These are phyloP conservation scores for Xylariales sp. DNA, from an alignment of 2,329 filamentous ascomycete species.

Conservation along the genomic window DNA sequence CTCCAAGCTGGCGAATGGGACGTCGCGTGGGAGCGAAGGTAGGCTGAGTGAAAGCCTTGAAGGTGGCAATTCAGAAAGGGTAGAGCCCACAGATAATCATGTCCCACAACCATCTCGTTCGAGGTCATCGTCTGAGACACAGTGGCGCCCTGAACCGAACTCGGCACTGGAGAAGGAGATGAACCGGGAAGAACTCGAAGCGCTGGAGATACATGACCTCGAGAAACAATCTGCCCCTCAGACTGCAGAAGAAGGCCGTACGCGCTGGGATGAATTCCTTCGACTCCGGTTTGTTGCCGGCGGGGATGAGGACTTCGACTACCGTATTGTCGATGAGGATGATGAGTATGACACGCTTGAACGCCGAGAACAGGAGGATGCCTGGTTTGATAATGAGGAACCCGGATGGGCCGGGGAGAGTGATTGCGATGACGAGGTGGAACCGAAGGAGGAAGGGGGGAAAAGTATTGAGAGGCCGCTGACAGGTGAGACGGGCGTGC, in stretches of 20 bases:
- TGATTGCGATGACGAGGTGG: conserved; percentile 44
- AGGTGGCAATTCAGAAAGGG: neutral
- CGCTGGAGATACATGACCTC: conserved; percentile 26
- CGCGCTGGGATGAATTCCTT: conserved; percentile 79
- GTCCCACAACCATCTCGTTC: neutral
- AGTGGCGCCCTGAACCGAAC: neutral
- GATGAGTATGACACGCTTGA: conserved; percentile 75
- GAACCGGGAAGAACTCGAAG: conserved; percentile 47
- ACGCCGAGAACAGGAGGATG: conserved; percentile 74
- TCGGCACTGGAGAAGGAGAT: conserved; percentile 10
- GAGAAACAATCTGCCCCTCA: conserved; percentile 40
- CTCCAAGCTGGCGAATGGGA: conserved; percentile 59
- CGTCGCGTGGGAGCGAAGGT: conserved; percentile 3
- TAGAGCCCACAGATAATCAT: neutral
- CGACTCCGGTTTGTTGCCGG: conserved; percentile 79
- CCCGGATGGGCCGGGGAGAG: conserved; percentile 70
- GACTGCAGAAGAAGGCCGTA: conserved; percentile 73
- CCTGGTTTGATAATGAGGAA: conserved; percentile 84
- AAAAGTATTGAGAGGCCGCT: conserved; percentile 41
- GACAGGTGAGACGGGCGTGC: conserved; percentile 74
- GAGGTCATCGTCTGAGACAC: conserved; percentile 11
- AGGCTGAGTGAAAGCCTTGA: neutral
- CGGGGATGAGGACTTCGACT: conserved; percentile 83
- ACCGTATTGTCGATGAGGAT: conserved; percentile 74
- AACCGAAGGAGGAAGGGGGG: conserved; percentile 36